These are phyloP conservation scores for Melastoma malabathricum DNA, from an alignment of 345 rosid species.

Conservation along the genomic window DNA sequence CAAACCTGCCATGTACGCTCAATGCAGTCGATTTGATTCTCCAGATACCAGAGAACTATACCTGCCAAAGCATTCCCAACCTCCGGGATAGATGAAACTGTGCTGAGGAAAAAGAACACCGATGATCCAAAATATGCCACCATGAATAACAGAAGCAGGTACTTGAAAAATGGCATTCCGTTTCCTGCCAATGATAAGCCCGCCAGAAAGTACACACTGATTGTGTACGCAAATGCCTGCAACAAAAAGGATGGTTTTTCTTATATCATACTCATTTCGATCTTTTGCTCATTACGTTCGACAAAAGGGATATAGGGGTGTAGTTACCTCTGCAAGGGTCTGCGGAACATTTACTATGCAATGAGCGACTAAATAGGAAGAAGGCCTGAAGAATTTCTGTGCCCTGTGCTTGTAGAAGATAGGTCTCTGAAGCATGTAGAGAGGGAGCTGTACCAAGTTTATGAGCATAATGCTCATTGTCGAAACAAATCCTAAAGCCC, in stretches of 20 bases:
- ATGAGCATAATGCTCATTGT: slow-evolving; percentile 25
- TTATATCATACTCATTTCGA: not conserved
- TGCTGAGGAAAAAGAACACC: slow-evolving; percentile 16
- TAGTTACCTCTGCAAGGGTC: slow-evolving; percentile 20
- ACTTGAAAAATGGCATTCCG: slow-evolving; percentile 13
- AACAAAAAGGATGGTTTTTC: not conserved
- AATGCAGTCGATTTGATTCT: not conserved
- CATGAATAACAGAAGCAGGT: slow-evolving; percentile 11
- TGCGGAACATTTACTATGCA: slow-evolving; percentile 24
- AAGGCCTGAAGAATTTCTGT: slow-evolving; percentile 21
- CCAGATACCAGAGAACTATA: slow-evolving; percentile 5
- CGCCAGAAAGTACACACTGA: slow-evolving; percentile 16
- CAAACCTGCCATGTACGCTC: not conserved
- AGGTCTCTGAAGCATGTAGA: slow-evolving; percentile 23
- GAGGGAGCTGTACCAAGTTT: slow-evolving; percentile 23
- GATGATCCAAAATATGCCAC: slow-evolving; percentile 22
- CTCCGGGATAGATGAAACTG: slow-evolving; percentile 24
- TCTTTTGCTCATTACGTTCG: not conserved
- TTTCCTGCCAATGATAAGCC: slow-evolving; percentile 14
- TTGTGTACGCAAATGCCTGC: slow-evolving; percentile 17
- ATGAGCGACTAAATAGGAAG: slow-evolving; percentile 19
- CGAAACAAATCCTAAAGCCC: slow-evolving; percentile 22
- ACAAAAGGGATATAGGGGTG: not conserved
- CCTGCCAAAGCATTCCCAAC: slow-evolving; percentile 27
- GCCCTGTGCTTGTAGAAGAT: slow-evolving; percentile 21